Evolutionary conservation across 2,329 filamentous ascomycete genomes (phyloP).

Genomic region (Didymella keratinophila): DNA sequence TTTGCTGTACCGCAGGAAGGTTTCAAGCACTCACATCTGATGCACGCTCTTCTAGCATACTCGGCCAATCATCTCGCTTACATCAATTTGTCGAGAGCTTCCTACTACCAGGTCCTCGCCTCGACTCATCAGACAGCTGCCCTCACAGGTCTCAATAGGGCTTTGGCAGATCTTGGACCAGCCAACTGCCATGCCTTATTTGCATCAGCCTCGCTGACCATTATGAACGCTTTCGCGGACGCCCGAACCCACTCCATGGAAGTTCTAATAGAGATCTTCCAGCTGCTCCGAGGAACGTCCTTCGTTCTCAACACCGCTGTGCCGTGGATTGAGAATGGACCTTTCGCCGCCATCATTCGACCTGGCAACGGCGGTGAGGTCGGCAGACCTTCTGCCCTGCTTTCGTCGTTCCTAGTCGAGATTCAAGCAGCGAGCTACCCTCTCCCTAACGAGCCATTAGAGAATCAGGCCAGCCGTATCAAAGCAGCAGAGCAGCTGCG

Average conservation of each 20-base stretch:
- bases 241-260: slow-evolving; percentile 29
- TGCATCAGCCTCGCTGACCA: slow-evolving; percentile 32
- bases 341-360: slow-evolving; percentile 33
- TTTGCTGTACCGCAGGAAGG: slow-evolving; percentile 47
- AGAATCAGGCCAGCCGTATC: slow-evolving; percentile 14
- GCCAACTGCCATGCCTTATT: slow-evolving; percentile 43
- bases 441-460: slow-evolving; percentile 15
- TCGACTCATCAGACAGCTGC: slow-evolving; percentile 41
- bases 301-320: slow-evolving; percentile 30
- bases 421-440: slow-evolving; percentile 24
- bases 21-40: slow-evolving; percentile 45
- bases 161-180: slow-evolving; percentile 32
- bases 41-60: slow-evolving; percentile 51
- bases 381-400: slow-evolving; percentile 27
- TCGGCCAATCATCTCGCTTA: slow-evolving; percentile 48
- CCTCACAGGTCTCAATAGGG: slow-evolving; percentile 32
- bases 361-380: slow-evolving; percentile 12
- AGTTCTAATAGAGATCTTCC: slow-evolving; percentile 38
- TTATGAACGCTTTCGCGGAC: slow-evolving; percentile 39
- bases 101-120: slow-evolving; percentile 36
- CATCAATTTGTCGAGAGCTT: slow-evolving; percentile 30
- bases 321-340: slow-evolving; percentile 31
- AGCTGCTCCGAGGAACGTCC: slow-evolving; percentile 40
- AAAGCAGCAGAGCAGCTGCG: slow-evolving; percentile 28
- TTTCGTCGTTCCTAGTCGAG: slow-evolving; percentile 34